Percentiles rank a stretch among this genome's conserved stretches.
These are phyloP conservation scores for Claviceps sorghi DNA, from an alignment of 2,329 filamentous ascomycete genomes.

Conservation along the genomic window DNA sequence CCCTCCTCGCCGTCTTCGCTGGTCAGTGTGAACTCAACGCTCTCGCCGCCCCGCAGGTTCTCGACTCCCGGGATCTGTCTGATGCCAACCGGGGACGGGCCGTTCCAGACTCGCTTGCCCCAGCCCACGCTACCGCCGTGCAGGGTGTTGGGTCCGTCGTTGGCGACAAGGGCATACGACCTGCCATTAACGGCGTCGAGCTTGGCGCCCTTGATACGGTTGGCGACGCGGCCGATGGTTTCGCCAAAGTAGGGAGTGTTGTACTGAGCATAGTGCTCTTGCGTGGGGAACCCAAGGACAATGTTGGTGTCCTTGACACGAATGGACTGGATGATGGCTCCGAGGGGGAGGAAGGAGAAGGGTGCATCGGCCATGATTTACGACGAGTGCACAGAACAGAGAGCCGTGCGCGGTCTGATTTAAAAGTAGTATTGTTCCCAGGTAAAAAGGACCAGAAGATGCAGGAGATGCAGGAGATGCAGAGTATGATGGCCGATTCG, in stretches of 20 bases:
- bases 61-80: conserved; percentile 35
- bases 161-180: conserved; percentile 55
- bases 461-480: too few species aligned
- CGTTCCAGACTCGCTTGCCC: conserved; percentile 66
- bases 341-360: conserved; percentile 56
- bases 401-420: not conserved
- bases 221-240: conserved; percentile 76
- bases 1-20: conserved; percentile 78
- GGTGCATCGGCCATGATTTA: conserved; percentile 29
- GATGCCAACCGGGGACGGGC: conserved; percentile 47
- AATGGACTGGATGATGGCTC: conserved; percentile 71
- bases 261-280: conserved; percentile 59
- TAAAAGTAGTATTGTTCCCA: not conserved
- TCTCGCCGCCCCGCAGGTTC: conserved; percentile 46
- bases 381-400: not conserved
- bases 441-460: too few species aligned
- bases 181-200: conserved; percentile 59
- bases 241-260: conserved; percentile 78
- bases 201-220: conserved; percentile 60
- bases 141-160: conserved; percentile 63
- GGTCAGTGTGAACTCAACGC: conserved; percentile 47
- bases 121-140: conserved; percentile 64
- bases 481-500: too few species aligned
- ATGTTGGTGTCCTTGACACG: conserved; percentile 68
- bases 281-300: conserved; percentile 68